Conservation (phyloP, 805 yeast species). For the Debaryomyces prosopidis region DNA sequence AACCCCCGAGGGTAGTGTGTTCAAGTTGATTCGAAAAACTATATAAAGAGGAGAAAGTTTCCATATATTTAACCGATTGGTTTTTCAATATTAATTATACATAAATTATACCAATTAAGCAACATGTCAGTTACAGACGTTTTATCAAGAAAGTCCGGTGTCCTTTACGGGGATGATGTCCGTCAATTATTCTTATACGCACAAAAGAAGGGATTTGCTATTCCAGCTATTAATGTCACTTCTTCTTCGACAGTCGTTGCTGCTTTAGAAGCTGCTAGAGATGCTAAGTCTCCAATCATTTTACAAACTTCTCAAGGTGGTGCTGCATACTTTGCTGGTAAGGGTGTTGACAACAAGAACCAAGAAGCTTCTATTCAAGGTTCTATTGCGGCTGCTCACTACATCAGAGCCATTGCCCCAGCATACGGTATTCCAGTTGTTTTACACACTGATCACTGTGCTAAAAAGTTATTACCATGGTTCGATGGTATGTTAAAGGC, state of each 20-base stretch:
- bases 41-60: constrained; percentile 9
- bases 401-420: constrained; percentile 95
- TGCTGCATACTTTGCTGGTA: constrained; percentile 99
- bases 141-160: constrained; percentile 91
- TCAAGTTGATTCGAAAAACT: background rate
- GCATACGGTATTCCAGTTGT: constrained; percentile 95
- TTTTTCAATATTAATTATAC: background rate
- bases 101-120: background rate
- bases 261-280: constrained; percentile 51
- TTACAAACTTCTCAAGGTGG: constrained; percentile 98
- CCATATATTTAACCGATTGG: background rate
- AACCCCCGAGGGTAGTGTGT: constrained; percentile 1
- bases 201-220: constrained; percentile 89
- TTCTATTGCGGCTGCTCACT: constrained; percentile 96
- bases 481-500: constrained; percentile 97
- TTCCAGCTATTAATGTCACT: constrained; percentile 98
- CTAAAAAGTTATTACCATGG: constrained; percentile 97
- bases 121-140: constrained; percentile 69
- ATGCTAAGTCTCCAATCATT: constrained; percentile 81
- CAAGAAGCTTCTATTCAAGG: constrained; percentile 95
- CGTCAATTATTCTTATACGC: constrained; percentile 85
- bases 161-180: constrained; percentile 98
- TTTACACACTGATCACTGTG: constrained; percentile 98
- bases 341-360: constrained; percentile 92
- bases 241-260: constrained; percentile 87